Base-by-base conservation (phyloP, 225 moss, liverwort and hornwort genomes). In the Bryoerythrophyllum caledonicum region DNA sequence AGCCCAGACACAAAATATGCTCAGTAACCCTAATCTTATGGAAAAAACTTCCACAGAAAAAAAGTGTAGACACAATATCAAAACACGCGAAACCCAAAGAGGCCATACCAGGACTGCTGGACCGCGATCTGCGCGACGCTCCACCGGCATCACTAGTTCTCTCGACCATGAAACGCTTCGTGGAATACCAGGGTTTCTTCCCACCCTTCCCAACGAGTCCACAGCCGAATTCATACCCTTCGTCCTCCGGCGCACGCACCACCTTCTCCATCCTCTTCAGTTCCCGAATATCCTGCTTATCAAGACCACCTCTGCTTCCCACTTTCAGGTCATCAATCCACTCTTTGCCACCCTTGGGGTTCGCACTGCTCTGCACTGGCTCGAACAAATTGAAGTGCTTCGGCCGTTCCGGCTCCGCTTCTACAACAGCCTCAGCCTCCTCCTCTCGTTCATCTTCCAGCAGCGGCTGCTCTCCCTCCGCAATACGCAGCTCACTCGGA, bases 341-440 rank as follows among this genome's bases (percentile, higher is more conserved):
- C 21, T 78, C 81, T 48, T 81, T 87, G 16, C 73, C 82, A 44
- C 76, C 89, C 26, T 79, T 80, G 38, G 76, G 68, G 51, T 84
- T 89, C 73, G 60, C 73, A 59, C 67, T 74, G 56, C 62, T 84
- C 65, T 56, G 76, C 13, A 49, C 83, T 46, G 64, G 34, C 68
- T 94, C 94, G 65, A 99, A 99, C 37, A 95, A 72, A 70, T 80
- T 99, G 17, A 99, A 79, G 60, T 91, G 93, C 67, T 88, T 83
- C 8, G 89, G 81, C 72, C 75, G 76, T 66, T 85, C 88, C 52
- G 82, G 76, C 63, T 85, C 86, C 52, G 82, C 90, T 67, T 85
- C 77, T 28, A 75, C 72, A 70, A 67, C 48, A 60, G 74, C 80
- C 63, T 83, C 60, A 4, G 60, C 28, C 23, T 63, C 63, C 37